Evolutionary conservation across 176 grass and related monocot genomes (phyloP), one percentile per base, ranked within the genome.

Genomic region (Paspalum notatum): DNA sequence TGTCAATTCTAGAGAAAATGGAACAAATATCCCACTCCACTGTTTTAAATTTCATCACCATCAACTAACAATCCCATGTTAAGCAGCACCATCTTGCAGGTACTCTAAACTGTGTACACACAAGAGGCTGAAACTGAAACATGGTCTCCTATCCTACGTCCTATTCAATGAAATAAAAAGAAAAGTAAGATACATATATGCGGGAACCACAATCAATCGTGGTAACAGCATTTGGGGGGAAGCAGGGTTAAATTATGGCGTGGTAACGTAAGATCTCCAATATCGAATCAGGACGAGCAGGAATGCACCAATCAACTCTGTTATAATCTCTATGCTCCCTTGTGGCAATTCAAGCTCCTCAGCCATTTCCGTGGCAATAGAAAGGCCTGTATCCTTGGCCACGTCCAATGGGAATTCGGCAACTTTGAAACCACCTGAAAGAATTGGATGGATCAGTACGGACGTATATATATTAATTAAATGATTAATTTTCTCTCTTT

Each of bases 291-390:
- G 20, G 48, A 84, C 64, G 16, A 81, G 71, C 55, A 91, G 48
- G 72, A 84, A 91, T 38, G 49, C 59, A 71, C 83, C 89, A 73
- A 87, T 87, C 78, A 91, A 53, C 81, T 81, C 80, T 0, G 85
- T 10, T 24, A 87, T 87, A 42, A 81, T 58, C 48, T 71, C 63
- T 53, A 66, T 41, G 58, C 79, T 66, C 63, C 66, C 76, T 57
- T 72, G 54, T 4, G 85, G 54, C 49, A 84, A 37, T 77, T 70
- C 70, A 42, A 87, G 74, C 54, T 51, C 49, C 7, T 84, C 77
- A 61, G 83, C 47, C 76, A 91, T 87, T 81, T 91, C 84, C n/a
- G 17, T 9, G 70, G 89, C 85, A 27, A 87, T 57, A 45, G 75
- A 84, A 59, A 80, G 69, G 53, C 76, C 66, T 40, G 80, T 91